Evolutionary conservation across 2,329 filamentous ascomycete genomes (phyloP), one percentile per base, ranked within the genome.

Genomic region (Leptoxyphium fumago): DNA sequence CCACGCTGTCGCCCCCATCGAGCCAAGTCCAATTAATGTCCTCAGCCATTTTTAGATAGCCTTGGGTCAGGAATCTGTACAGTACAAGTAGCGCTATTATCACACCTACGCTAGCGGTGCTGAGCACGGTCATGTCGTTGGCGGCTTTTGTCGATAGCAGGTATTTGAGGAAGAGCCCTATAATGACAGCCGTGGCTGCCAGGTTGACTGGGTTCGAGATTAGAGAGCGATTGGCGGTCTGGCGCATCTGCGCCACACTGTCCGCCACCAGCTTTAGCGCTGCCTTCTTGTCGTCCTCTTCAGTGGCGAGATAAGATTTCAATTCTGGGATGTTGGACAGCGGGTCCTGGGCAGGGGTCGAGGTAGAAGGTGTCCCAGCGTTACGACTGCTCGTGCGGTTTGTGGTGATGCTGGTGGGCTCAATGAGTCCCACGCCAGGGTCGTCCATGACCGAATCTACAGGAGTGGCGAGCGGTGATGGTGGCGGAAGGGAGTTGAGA

Each of bases 241-340:
- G 80, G 48, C 82, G 78, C 68, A 91, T 86, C 64, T 94, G 82
- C 30, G 84, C 83, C 41, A 93, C 75, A 46, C 80, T 85, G 63
- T 89, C 84, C 48, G 85, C 81, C 34, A 94, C 72, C 15, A 94
- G 74, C 49, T 75, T 74, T 42, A 94, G 69, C 14, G 80, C 80
- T 45, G 77, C 72, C 49, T 78, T 65, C 57, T 80, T 78, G 59
- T 87, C 81, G 42, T 69, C 59, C 41, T 75, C 66, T 41, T 61
- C 55, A 42, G 59, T 59, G 18, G 69, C 61, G 11, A 65, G 61
- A 52, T 77, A 74, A 42, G 83, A 77, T 42, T 72, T 74, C 38
- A 87, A 73, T 8, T 78, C 72, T 5, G 80, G 78, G 45, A 82
- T 68, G 53, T 72, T 70, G 50, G 74, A 72, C 46, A 73, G 63